phyloP scores from a whole-genome alignment of 257 asterid species.

The Nicotiana paniculata region DNA sequence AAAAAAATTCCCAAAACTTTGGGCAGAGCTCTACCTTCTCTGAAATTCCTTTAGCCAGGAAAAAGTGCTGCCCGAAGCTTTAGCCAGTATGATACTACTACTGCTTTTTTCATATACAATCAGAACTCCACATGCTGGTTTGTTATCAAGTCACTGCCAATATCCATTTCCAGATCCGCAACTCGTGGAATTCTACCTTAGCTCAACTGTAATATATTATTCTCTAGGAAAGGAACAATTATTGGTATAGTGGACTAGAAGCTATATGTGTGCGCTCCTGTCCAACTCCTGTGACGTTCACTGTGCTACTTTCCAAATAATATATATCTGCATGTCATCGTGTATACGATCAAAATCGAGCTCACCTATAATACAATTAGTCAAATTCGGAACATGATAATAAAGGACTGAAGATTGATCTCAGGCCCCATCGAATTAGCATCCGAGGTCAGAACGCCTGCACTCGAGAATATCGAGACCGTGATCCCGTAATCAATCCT shows the following conservation, averaged over 20 bases:
- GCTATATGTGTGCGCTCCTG: neutral
- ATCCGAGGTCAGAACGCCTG: no score
- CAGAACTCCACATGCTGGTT: neutral
- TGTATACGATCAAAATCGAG: no score
- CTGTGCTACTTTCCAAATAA: neutral
- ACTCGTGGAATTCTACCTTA: neutral
- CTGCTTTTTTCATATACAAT: neutral
- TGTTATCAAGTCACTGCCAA: neutral
- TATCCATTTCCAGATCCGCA: neutral
- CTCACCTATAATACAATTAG: no score
- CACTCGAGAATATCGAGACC: no score
- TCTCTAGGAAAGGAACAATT: neutral
- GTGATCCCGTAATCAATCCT: no score
- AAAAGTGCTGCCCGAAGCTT: no score
- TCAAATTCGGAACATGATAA: no score
- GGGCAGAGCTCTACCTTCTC: neutral
- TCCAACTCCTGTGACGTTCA: neutral
- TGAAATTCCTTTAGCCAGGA: neutral
- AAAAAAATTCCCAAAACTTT: no score
- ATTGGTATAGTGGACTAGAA: neutral
- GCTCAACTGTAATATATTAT: neutral
- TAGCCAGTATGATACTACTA: neutral
- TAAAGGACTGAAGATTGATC: no score
- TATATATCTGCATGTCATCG: no score
- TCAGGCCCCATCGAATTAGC: no score